phyloP scores from a whole-genome alignment of 192 early-diverging fungal genomes.

The Coemansia sp. region DNA sequence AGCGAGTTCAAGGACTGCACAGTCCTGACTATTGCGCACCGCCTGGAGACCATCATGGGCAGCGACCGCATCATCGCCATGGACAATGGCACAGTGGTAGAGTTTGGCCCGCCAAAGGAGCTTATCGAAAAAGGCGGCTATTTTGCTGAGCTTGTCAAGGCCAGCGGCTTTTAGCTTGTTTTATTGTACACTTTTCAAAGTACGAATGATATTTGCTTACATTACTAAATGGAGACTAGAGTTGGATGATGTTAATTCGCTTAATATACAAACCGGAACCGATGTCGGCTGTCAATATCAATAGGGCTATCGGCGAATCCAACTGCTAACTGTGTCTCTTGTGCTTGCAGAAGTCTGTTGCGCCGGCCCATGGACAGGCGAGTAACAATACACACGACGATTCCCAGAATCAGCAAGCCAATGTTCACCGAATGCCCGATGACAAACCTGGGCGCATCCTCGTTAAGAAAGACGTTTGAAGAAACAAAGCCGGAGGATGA shows the following conservation, averaged over 20 bases:
- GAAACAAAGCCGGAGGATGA: conserved; percentile 23
- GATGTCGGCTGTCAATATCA: neutral
- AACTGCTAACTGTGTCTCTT: neutral
- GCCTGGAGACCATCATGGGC: too few relatives aligned
- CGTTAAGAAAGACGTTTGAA: conserved; percentile 49
- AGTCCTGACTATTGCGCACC: too few relatives aligned
- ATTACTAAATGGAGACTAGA: too few relatives aligned
- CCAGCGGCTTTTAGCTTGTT: too few relatives aligned
- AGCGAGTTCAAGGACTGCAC: too few relatives aligned
- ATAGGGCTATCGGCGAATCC: neutral
- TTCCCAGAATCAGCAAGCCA: conserved; percentile 21
- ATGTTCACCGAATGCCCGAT: conserved; percentile 44
- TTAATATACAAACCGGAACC: conserved; percentile 10
- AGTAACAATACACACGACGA: conserved; percentile 21
- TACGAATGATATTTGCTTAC: too few relatives aligned
- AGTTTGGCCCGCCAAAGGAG: too few relatives aligned
- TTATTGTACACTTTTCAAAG: too few relatives aligned
- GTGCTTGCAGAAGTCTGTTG: conserved; percentile 15
- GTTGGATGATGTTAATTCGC: neutral
- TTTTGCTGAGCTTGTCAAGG: too few relatives aligned
- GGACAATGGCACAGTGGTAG: too few relatives aligned
- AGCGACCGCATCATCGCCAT: too few relatives aligned
- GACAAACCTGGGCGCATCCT: conserved; percentile 40
- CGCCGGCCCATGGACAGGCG: conserved; percentile 42
- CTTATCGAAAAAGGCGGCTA: too few relatives aligned